Evolutionary conservation across 75 land plant genomes (phyloP).

Genomic region (Pinus tabuliformis): DNA sequence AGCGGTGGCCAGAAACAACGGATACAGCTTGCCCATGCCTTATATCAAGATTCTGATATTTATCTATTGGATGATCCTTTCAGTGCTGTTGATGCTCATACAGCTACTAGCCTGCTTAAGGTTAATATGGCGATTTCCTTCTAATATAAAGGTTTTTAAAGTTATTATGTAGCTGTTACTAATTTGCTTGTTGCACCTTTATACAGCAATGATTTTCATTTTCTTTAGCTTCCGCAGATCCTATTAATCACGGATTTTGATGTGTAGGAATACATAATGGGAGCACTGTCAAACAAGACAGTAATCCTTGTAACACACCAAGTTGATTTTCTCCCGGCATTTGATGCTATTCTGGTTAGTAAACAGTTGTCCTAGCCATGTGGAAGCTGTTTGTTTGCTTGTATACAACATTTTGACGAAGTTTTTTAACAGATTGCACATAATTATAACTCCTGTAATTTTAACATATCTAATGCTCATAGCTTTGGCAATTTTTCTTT

Average conservation of each 20-base stretch:
- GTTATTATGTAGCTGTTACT: neutral
- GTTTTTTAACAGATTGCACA: neutral
- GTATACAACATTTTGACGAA: neutral
- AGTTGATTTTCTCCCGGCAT: conserved; percentile 82
- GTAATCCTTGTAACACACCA: conserved; percentile 86
- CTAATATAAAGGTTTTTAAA: neutral
- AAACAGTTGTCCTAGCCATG: neutral
- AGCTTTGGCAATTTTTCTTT: neutral
- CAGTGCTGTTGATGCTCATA: conserved; percentile 52
- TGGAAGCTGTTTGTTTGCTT: neutral
- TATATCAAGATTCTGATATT: conserved; percentile 41
- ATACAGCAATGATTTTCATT: neutral
- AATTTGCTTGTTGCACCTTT: neutral
- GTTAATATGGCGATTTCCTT: neutral
- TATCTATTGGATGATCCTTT: conserved; percentile 43
- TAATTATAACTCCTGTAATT: neutral
- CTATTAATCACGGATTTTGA: neutral
- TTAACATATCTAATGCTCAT: neutral
- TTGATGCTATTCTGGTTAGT: conserved; percentile 73
- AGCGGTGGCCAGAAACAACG: conserved; percentile 48
- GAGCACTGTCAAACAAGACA: conserved; percentile 58
- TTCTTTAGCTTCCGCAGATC: neutral
- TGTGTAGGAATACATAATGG: conserved; percentile 71
- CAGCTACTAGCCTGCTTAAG: conserved; percentile 23
- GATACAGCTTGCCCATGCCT: conserved; percentile 34